phyloP scores from a whole-genome alignment of 495 filamentous ascomycete genomes.

The Lepraria neglecta region DNA sequence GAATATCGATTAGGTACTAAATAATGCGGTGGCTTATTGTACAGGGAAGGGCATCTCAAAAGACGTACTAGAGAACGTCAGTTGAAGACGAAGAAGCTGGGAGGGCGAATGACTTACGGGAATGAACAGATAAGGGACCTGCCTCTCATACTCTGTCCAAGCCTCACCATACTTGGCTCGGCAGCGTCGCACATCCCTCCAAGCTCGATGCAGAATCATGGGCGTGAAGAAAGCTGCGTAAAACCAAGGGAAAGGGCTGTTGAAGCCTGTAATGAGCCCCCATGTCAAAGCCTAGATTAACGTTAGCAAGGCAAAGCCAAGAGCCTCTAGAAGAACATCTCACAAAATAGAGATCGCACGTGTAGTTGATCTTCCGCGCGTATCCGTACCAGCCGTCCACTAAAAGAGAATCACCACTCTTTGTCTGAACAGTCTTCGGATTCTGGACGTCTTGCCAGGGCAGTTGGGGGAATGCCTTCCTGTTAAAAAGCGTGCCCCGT shows the following conservation, averaged over 20 bases:
- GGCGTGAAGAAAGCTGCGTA: constrained; percentile 82
- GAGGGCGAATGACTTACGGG: constrained; percentile 58
- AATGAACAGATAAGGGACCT: constrained; percentile 92
- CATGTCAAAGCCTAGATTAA: constrained; percentile 43
- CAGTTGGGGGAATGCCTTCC: constrained; percentile 87
- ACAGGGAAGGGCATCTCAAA: constrained; percentile 27
- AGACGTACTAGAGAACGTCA: constrained; percentile 32
- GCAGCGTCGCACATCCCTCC: constrained; percentile 79
- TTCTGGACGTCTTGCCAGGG: constrained; percentile 84
- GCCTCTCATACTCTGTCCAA: constrained; percentile 83
- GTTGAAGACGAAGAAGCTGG: constrained; percentile 15
- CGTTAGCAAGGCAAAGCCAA: not conserved
- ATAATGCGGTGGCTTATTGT: not conserved
- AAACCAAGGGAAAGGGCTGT: constrained; percentile 93
- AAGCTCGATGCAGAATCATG: constrained; percentile 89
- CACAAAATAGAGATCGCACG: constrained; percentile 77
- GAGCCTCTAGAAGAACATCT: constrained; percentile 34
- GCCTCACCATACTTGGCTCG: constrained; percentile 83
- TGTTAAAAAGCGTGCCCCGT: constrained; percentile 61
- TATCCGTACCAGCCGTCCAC: constrained; percentile 91
- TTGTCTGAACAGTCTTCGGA: constrained; percentile 76
- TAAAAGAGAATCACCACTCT: constrained; percentile 72
- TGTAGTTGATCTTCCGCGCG: constrained; percentile 93
- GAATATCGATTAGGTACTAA: not conserved
- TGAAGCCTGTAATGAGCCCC: constrained; percentile 61